These are phyloP conservation scores for Tothia fuscella DNA, from an alignment of 2,329 filamentous ascomycete genomes.

Conservation along the genomic window DNA sequence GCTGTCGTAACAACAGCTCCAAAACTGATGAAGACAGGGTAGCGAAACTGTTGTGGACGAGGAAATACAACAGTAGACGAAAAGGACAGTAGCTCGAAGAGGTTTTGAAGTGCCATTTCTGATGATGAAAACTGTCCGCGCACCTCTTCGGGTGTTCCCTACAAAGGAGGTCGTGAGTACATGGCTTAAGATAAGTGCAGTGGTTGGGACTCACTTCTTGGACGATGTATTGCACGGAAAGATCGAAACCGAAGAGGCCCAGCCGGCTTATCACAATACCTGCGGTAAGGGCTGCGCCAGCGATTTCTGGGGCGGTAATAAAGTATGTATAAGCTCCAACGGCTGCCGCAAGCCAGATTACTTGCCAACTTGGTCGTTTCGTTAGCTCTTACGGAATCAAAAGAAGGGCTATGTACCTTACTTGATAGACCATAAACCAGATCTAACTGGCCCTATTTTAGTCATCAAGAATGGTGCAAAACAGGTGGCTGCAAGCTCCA, in stretches of 20 bases:
- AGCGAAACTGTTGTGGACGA: slow-evolving; percentile 51
- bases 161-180: not conserved
- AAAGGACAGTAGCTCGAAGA: slow-evolving; percentile 58
- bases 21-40: slow-evolving; percentile 48
- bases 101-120: slow-evolving; percentile 56
- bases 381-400: too few relatives aligned
- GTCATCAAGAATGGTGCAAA: slow-evolving; percentile 44
- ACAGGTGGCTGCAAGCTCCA: slow-evolving; percentile 52
- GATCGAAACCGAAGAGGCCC: slow-evolving; percentile 37
- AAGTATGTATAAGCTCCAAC: slow-evolving; percentile 14
- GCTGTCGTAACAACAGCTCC: slow-evolving; percentile 39
- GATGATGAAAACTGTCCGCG: slow-evolving; percentile 59
- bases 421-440: slow-evolving; percentile 59
- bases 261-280: slow-evolving; percentile 30
- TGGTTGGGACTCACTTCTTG: slow-evolving; percentile 25
- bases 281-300: slow-evolving; percentile 21
- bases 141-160: slow-evolving; percentile 19
- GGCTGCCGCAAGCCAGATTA: slow-evolving; percentile 38
- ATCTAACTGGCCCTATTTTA: slow-evolving; percentile 40
- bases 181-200: not conserved
- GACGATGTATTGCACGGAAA: slow-evolving; percentile 33
- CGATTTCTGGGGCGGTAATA: not conserved
- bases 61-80: slow-evolving; percentile 53
- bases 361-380: too few relatives aligned
- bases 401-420: too few relatives aligned